A percentile compares a stretch with the other conserved stretches of the same genome.
These are phyloP conservation scores for Cucurbita moschata DNA, from an alignment of 306 rosid genomes.

Conservation along the genomic window DNA sequence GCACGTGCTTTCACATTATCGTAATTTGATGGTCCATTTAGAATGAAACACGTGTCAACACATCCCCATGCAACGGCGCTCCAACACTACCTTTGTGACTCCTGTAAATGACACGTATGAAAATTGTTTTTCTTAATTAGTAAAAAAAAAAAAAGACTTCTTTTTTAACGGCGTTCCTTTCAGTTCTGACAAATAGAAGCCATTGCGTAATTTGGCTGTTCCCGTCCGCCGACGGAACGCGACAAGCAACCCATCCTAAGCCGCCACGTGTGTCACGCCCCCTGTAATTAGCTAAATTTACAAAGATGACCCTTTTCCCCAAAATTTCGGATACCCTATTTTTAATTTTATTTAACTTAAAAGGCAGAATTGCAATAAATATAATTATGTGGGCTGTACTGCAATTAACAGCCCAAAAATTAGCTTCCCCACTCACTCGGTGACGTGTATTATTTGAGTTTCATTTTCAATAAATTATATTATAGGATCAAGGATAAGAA, in stretches of 20 bases:
- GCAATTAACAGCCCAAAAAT: background rate
- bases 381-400: background rate
- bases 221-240: background rate
- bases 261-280: constrained; percentile 17
- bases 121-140: too few relatives aligned
- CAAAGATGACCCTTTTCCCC: too few relatives aligned
- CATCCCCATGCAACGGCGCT: constrained; percentile 12
- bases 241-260: background rate
- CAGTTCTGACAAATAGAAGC: too few relatives aligned
- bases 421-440: background rate
- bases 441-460: background rate
- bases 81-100: background rate
- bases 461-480: background rate
- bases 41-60: constrained; percentile 20
- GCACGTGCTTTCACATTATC: constrained; percentile 58
- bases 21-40: constrained; percentile 4
- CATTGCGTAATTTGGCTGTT: too few relatives aligned
- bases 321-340: too few relatives aligned
- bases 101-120: background rate
- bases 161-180: too few relatives aligned
- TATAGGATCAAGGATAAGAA: background rate
- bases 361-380: background rate
- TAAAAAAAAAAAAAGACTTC: too few relatives aligned
- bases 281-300: too few relatives aligned
- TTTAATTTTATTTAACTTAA: background rate